Conservation (phyloP, 1,284 basidiomycete species). For the Puccinia novopanici region DNA sequence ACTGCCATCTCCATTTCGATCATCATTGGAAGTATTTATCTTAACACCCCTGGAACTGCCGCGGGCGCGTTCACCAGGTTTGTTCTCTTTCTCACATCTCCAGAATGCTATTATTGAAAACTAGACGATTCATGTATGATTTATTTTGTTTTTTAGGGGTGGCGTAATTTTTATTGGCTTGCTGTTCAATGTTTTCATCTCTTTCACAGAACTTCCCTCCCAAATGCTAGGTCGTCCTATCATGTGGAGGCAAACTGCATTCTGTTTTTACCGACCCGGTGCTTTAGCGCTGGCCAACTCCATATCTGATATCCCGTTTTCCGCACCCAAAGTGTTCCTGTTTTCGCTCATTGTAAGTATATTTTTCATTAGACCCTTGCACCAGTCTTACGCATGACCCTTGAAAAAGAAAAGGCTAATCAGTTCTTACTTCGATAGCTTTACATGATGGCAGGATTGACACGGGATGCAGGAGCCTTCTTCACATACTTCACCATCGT, state of each 20-base stretch:
- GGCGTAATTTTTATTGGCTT: constrained; percentile 71
- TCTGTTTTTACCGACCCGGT: constrained; percentile 77
- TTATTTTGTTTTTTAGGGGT: constrained; percentile 64
- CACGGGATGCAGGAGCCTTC: constrained; percentile 62
- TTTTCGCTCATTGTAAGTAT: constrained; percentile 63
- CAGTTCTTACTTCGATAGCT: constrained; percentile 29
- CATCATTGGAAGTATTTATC: constrained; percentile 56
- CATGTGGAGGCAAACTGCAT: constrained; percentile 68
- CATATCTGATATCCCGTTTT: constrained; percentile 63
- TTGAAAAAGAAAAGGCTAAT: not conserved
- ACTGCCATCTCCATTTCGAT: constrained; percentile 56
- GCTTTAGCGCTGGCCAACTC: constrained; percentile 70
- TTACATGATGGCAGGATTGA: constrained; percentile 61
- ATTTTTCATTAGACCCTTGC: too few species aligned
- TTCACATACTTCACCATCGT: constrained; percentile 61
- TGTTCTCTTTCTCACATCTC: constrained; percentile 70
- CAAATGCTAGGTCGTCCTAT: constrained; percentile 67
- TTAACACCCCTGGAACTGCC: constrained; percentile 54
- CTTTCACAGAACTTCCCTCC: constrained; percentile 52
- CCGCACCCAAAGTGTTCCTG: constrained; percentile 61
- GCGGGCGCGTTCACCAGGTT: constrained; percentile 64
- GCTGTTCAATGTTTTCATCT: constrained; percentile 47
- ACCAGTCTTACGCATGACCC: too few species aligned
- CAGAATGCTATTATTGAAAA: not conserved
- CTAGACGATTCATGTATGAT: not conserved